phyloP scores from a whole-genome alignment of 345 rosid genomes.

The Firmiana major region DNA sequence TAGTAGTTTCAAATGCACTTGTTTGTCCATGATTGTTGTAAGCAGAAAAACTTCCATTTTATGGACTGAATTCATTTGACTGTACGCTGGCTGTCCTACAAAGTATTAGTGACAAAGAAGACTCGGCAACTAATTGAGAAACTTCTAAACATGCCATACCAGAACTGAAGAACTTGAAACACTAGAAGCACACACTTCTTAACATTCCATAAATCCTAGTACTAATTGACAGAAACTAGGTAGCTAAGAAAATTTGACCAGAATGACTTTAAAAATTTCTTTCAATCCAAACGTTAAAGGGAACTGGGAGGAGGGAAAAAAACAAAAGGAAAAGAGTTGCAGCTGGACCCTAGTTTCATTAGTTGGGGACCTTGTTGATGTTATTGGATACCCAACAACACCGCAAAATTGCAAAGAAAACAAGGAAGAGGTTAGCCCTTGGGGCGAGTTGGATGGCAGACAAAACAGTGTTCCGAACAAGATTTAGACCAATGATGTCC shows the following conservation, averaged over 20 bases:
- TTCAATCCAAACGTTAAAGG: not conserved
- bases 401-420: not conserved
- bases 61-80: too few species aligned
- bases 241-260: too few species aligned
- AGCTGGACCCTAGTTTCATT: not conserved
- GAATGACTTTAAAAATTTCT: too few species aligned
- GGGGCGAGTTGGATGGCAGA: not conserved
- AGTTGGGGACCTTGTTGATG: not conserved
- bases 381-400: conserved; percentile 4
- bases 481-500: not conserved
- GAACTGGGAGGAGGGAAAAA: not conserved
- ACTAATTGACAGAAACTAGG: not conserved
- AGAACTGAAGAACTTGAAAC: not conserved
- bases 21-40: too few species aligned
- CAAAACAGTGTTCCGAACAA: not conserved
- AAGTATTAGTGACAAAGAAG: too few species aligned
- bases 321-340: not conserved
- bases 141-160: too few species aligned
- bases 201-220: not conserved
- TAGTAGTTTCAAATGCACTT: too few species aligned
- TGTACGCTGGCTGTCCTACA: too few species aligned
- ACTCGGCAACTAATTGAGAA: too few species aligned
- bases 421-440: not conserved
- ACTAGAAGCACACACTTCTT: not conserved
- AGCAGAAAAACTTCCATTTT: too few species aligned